Conservation (phyloP, 1,284 basidiomycete genomes). For the Marasmius sp. region DNA sequence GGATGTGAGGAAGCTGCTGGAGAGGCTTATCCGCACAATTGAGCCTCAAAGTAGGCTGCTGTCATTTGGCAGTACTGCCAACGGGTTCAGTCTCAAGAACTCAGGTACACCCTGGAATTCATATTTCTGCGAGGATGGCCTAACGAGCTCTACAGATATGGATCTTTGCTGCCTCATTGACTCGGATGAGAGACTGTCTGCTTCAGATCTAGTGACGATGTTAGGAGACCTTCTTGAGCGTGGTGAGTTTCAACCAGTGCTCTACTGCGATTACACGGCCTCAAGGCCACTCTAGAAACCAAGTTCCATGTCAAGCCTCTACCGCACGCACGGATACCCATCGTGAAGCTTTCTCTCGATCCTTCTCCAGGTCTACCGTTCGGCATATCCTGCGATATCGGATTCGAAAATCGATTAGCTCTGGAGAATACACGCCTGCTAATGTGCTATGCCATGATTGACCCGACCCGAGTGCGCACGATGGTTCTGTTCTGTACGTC, state of each 20-base stretch:
- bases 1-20: constrained; percentile 91
- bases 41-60: constrained; percentile 89
- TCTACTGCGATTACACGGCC: background rate
- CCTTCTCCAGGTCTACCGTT: constrained; percentile 87
- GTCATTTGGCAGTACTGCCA: constrained; percentile 94
- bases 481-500: constrained; percentile 92
- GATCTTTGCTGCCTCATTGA: constrained; percentile 96
- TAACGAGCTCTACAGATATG: constrained; percentile 71
- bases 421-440: constrained; percentile 95
- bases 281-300: constrained; percentile 62
- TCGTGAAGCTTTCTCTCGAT: constrained; percentile 94
- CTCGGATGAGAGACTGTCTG: constrained; percentile 71
- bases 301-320: constrained; percentile 97
- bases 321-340: constrained; percentile 96
- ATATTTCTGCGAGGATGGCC: constrained; percentile 3
- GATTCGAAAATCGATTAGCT: constrained; percentile 96
- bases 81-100: constrained; percentile 91
- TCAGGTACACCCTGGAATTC: constrained; percentile 63
- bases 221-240: constrained; percentile 91
- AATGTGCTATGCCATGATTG: constrained; percentile 97
- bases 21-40: constrained; percentile 92
- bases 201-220: constrained; percentile 92
- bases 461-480: constrained; percentile 90
- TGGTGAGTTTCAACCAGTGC: constrained; percentile 51
- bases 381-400: constrained; percentile 96